Evolutionary conservation across 176 grass and related monocot genomes (phyloP), one percentile per base, ranked within the genome.

Genomic region (Oryza rufipogon): DNA sequence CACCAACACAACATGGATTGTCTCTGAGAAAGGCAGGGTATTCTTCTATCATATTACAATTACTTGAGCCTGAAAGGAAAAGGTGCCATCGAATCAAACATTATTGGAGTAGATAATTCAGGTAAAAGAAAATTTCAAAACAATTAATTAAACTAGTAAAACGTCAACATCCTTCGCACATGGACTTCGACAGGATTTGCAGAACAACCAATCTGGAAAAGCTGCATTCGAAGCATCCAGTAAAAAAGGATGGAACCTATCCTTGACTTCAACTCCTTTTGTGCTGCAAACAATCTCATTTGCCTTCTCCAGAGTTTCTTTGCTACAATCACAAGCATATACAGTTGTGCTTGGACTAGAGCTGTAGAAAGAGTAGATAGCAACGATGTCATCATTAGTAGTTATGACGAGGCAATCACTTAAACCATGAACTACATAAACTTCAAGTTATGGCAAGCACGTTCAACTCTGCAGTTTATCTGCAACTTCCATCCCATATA

Each of bases 271-370:
- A 48, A 85, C 54, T 14, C 54, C 85, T 36, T 84, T 81, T 60
- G 87, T 71, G 74, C 70, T 61, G 66, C 73, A 79, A 75, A 98
- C 70, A 87, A 92, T 88, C 49, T 98, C 96, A 78, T 87, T 93
- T 88, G 91, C 83, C 77, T 80, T 98, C 81, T 87, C 77, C 79
- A 98, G 82, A 48, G 89, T 89, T 75, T 98, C 96, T 90, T 98
- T 77, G 85, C 96, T 98, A 87, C 92, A 98, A 58, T 98, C 96
- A 91, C 96, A 98, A 81, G 92, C 96, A 93, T 93, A 95, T 32
- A 98, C 85, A 82, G 63, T 75, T 36, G 83, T 82, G 79, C 68
- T 90, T 85, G 88, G 85, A 91, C 75, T 89, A 71, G 91, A 88
- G 84, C 96, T 98, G 87, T 75, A 95, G 14, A 66, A 88, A 88